Percentiles rank a stretch among this genome's conserved stretches.
These are phyloP conservation scores for Pestalotiopsis sp. DNA, from an alignment of 2,329 filamentous ascomycete genomes.

Conservation along the genomic window DNA sequence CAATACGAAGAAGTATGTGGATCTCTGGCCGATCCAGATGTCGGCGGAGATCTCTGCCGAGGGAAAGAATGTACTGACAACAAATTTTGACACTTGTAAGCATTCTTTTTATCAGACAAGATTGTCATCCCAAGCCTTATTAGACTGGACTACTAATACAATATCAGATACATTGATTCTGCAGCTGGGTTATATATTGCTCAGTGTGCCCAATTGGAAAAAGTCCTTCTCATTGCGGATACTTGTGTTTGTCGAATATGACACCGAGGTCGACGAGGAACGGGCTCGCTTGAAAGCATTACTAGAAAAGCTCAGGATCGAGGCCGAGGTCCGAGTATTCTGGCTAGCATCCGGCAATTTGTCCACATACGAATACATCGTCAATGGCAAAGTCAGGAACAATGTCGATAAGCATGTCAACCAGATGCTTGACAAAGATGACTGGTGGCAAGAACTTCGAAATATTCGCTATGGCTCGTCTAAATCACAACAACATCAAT, in stretches of 20 bases:
- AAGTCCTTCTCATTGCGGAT: slow-evolving; percentile 74
- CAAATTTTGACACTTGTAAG: slow-evolving; percentile 88
- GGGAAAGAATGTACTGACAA: slow-evolving; percentile 72
- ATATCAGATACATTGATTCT: slow-evolving; percentile 74
- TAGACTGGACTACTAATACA: slow-evolving; percentile 16
- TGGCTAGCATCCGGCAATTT: slow-evolving; percentile 77
- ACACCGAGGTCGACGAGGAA: slow-evolving; percentile 81
- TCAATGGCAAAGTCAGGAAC: slow-evolving; percentile 67
- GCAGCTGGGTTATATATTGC: slow-evolving; percentile 82
- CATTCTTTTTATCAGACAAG: no score
- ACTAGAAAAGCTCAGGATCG: slow-evolving; percentile 79
- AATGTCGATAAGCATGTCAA: slow-evolving; percentile 66
- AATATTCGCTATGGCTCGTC: slow-evolving; percentile 50
- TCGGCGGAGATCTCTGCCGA: slow-evolving; percentile 77
- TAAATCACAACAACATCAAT: slow-evolving; percentile 45
- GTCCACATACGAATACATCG: slow-evolving; percentile 74
- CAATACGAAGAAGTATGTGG: slow-evolving; percentile 77
- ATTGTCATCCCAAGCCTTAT: neutral
- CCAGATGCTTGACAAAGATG: slow-evolving; percentile 68
- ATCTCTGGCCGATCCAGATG: slow-evolving; percentile 94
- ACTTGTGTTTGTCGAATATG: slow-evolving; percentile 87
- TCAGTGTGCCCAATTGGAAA: slow-evolving; percentile 82
- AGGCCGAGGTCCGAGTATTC: slow-evolving; percentile 78
- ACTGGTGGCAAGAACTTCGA: slow-evolving; percentile 83
- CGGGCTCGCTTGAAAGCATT: slow-evolving; percentile 71